Percentiles rank a stretch among this genome's conserved stretches.
Conservation (phyloP, 306 rosid species). For the Fragaria iinumae region DNA sequence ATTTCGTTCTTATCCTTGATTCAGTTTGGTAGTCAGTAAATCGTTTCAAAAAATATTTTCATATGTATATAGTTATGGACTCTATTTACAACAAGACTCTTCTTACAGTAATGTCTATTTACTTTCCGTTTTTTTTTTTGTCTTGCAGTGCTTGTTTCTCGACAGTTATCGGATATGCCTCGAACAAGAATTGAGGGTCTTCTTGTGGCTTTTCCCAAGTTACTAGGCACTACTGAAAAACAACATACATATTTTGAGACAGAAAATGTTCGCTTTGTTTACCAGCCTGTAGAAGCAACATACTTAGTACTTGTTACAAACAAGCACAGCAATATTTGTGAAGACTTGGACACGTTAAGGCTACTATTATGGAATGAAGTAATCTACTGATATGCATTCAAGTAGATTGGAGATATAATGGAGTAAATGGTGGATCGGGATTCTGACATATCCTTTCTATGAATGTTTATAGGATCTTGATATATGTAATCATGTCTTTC, state of each 20-base stretch:
- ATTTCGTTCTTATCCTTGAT: too few relatives aligned
- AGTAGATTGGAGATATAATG: too few relatives aligned
- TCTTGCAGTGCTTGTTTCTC: slow-evolving; percentile 71
- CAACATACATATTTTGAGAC: slow-evolving; percentile 93
- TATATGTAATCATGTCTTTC: too few relatives aligned
- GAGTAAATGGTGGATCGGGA: too few relatives aligned
- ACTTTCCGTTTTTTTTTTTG: background rate
- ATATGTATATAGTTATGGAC: too few relatives aligned
- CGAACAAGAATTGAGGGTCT: slow-evolving; percentile 94
- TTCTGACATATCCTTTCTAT: too few relatives aligned
- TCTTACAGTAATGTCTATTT: background rate
- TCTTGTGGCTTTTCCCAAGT: slow-evolving; percentile 92
- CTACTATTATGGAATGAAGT: too few relatives aligned
- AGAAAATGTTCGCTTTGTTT: slow-evolving; percentile 90
- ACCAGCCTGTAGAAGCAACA: slow-evolving; percentile 87
- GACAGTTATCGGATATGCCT: slow-evolving; percentile 89
- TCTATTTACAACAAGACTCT: too few relatives aligned
- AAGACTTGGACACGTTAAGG: slow-evolving; percentile 82
- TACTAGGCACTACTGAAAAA: slow-evolving; percentile 79
- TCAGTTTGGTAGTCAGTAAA: too few relatives aligned
- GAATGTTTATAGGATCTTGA: too few relatives aligned
- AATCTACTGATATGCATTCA: too few relatives aligned
- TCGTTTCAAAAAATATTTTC: too few relatives aligned
- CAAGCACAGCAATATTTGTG: slow-evolving; percentile 90
- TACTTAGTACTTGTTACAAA: slow-evolving; percentile 89